Evolutionary conservation across 495 filamentous ascomycete species (phyloP).

Genomic region (Annulohypoxylon stygium): DNA sequence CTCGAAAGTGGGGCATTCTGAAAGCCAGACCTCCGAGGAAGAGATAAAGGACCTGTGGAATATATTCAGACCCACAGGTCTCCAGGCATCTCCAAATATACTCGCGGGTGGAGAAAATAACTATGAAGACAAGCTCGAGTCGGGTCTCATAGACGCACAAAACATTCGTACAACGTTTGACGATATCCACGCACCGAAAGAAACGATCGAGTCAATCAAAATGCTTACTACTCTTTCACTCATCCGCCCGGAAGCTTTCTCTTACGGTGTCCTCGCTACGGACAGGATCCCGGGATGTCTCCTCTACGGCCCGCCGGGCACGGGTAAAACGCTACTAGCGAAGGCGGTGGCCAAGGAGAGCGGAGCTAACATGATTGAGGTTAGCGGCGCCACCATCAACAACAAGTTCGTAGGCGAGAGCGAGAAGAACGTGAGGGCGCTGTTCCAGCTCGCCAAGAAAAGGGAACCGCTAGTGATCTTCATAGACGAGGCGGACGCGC

Average conservation of each 20-base stretch:
- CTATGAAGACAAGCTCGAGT: slow-evolving; percentile 81
- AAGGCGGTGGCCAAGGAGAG: slow-evolving; percentile 97
- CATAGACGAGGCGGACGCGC: slow-evolving; percentile 95
- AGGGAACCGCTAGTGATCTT: slow-evolving; percentile 95
- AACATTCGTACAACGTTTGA: slow-evolving; percentile 88
- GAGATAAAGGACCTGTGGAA: slow-evolving; percentile 28
- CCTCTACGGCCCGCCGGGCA: slow-evolving; percentile 94
- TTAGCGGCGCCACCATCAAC: slow-evolving; percentile 77
- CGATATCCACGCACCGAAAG: slow-evolving; percentile 82
- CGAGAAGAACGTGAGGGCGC: slow-evolving; percentile 95
- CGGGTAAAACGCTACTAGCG: slow-evolving; percentile 93
- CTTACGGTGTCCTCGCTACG: slow-evolving; percentile 91
- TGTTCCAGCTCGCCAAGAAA: slow-evolving; percentile 92
- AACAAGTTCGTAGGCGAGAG: slow-evolving; percentile 97
- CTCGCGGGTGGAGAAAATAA: neutral
- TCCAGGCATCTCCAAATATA: neutral
- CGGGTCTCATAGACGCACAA: slow-evolving; percentile 82
- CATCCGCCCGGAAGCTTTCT: slow-evolving; percentile 91
- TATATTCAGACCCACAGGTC: neutral
- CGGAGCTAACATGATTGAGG: slow-evolving; percentile 80
- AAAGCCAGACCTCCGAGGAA: neutral
- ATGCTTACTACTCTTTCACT: slow-evolving; percentile 91
- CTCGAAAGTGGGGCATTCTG: slow-evolving; percentile 5
- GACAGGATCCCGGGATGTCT: slow-evolving; percentile 92
- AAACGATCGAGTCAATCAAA: slow-evolving; percentile 89